Evolutionary conservation across 108 stramenopile genomes (phyloP), one percentile per base, ranked within the genome.

Genomic region (Cylindrotheca fusiformis): DNA sequence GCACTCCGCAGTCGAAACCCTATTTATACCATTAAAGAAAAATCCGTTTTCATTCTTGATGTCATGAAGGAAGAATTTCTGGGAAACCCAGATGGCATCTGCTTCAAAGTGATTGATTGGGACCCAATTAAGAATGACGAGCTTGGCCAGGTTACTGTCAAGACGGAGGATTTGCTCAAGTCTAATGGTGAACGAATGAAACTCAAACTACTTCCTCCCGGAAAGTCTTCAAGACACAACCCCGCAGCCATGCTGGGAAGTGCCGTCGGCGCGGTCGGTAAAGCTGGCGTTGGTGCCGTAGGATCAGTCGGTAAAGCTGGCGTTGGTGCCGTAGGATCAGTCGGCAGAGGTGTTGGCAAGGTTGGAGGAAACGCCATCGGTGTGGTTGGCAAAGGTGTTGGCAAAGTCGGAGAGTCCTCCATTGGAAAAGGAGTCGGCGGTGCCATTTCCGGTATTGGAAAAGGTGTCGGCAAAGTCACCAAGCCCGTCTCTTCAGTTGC

Each of bases 21-120:
- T 6, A 80, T 88, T 32, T 93, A 81, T 83, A 93, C 91, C 0
- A 24, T 93, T 19, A 64, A 67, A 21, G 86, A 79, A 5, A 72
- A 69, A 20, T 79, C 81, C 0, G 58, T 93, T 2, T 93, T 93
- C 55, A 45, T 93, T 31, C 68, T 81, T 55, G 70, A 60, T 46
- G 57, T 80, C 10, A 33, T 49, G 41, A 72, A 83, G 22, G 50
- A 82, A 26, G 75, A 83, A 25, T 58, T 82, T 22, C 32, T 88
- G 5, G 86, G 88, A 64, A 20, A 74, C 5, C 74, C 78, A 48
- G 81, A 87, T 18, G 88, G 91, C 1, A 31, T 90, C 18, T 56
- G 70, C 22, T 90, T 81, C 57, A 60, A 81, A 18, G 81, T 93
- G 28, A 75, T 69, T 31, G 91, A 93, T 69, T 84, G 66, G 67